Base-by-base conservation (phyloP, 345 rosid species). In the Rhizophora mangle region DNA sequence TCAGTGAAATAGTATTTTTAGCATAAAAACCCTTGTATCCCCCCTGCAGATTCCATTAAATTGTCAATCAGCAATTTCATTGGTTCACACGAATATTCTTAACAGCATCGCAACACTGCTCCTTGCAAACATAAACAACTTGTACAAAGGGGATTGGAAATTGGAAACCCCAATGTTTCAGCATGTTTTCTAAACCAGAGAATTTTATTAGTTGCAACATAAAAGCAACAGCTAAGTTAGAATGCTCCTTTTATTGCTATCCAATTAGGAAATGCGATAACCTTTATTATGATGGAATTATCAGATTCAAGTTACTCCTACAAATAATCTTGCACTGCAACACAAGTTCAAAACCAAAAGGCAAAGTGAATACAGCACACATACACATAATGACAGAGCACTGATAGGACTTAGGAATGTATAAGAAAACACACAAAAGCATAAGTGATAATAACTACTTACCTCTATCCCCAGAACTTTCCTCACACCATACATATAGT, bases 401-500 rank as follows among this genome's bases (percentile, higher is more conserved):
- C 29, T 22, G 60, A 56, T 7, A 27, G 6, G 54, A 8, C 1
- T 62, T 6, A 32, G 39, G 18, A 49, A n/a, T 29, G 27, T 4
- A 59, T 26, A 15, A 43, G 62, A 54, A 11, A 30, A 20, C n/a
- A 36, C 5, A 53, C 11, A 8, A 24, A 65, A 69, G 34, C 4
- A 18, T 39, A 62, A 24, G n/a, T 39, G 22, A 24, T 1, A 19
- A 30, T 5, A 11, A 64, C 47, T 24, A 69, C 93, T 81, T 74
- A 91, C 97, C 39, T 84, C 95, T 39, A 91, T 91, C 60, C 97
- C 97, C 54, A 85, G 84, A 31, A 91, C 82, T 71, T 69, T 86
- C 72, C 73, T 87, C 68, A 91, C 97, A 51, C 97, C 97, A 75
- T 91, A 87, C 93, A 89, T 91, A 60, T 87, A 78, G 73, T 86